A percentile compares a stretch with the other conserved stretches of the same genome.
phyloP scores from a whole-genome alignment of 139 green algal genomes.

The Auxenochlorella pyrenoidosa region DNA sequence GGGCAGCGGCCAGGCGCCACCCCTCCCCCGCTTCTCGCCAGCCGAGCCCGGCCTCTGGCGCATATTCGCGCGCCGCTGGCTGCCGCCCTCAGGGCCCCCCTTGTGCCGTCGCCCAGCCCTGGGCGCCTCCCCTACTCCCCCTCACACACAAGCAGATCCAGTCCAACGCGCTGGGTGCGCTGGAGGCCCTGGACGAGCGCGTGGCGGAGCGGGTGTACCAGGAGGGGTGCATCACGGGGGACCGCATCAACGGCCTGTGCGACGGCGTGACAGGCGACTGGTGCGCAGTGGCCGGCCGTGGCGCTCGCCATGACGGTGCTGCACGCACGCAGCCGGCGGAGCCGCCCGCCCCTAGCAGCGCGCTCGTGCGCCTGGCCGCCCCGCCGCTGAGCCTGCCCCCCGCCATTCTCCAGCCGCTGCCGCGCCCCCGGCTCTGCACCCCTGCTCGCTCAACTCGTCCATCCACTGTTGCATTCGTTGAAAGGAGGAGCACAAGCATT shows the following conservation, averaged over 20 bases:
- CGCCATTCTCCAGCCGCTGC: too few relatives aligned
- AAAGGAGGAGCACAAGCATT: background rate
- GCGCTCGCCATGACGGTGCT: background rate
- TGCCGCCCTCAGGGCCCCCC: too few relatives aligned
- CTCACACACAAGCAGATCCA: constrained; percentile 71
- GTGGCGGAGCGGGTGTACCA: constrained; percentile 74
- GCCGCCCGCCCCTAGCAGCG: too few relatives aligned
- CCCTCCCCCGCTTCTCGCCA: too few relatives aligned
- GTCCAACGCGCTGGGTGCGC: constrained; percentile 87
- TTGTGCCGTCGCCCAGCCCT: too few relatives aligned
- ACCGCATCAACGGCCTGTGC: constrained; percentile 91
- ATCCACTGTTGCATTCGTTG: background rate
- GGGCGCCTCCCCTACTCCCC: background rate
- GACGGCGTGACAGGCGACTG: constrained; percentile 93
- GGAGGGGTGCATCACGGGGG: constrained; percentile 87
- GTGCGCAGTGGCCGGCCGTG: constrained; percentile 45
- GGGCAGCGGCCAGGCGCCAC: background rate
- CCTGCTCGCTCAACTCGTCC: background rate
- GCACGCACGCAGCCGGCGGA: too few relatives aligned
- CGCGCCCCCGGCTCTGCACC: too few relatives aligned
- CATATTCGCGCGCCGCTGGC: too few relatives aligned
- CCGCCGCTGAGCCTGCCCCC: too few relatives aligned
- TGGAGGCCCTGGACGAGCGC: constrained; percentile 85
- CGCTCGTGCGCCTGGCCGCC: too few relatives aligned
- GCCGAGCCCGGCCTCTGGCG: too few relatives aligned